phyloP scores from a whole-genome alignment of 2,329 filamentous ascomycete species.

The Fusarium austroafricanum region DNA sequence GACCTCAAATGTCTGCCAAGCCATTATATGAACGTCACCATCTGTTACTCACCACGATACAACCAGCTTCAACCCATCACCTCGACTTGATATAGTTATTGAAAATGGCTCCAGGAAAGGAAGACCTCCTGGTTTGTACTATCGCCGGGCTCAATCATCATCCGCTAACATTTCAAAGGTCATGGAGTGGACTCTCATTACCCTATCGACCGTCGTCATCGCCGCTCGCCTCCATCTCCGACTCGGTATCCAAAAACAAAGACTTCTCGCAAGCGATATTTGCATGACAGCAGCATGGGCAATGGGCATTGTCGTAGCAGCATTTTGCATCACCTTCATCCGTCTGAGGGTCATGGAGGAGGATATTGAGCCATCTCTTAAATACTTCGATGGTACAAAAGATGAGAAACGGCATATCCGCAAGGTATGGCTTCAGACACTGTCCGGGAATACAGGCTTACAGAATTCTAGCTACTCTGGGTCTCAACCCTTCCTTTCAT shows the following conservation, averaged over 20 bases:
- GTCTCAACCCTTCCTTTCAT: neutral
- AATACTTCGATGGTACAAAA: neutral
- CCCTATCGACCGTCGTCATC: conserved; percentile 12
- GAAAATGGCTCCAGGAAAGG: conserved; percentile 5
- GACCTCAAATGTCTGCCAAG: neutral
- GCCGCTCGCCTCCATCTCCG: conserved; percentile 26
- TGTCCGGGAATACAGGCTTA: fast-evolving
- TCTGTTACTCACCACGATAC: neutral
- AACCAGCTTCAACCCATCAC: neutral
- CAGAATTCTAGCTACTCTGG: conserved; percentile 3
- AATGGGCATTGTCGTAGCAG: neutral
- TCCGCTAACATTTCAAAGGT: conserved; percentile 10
- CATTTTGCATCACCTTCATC: conserved; percentile 1
- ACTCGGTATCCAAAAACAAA: conserved; percentile 19
- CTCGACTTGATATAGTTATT: neutral
- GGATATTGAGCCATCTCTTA: neutral
- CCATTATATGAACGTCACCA: neutral
- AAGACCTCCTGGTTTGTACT: conserved; percentile 11
- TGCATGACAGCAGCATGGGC: conserved; percentile 25
- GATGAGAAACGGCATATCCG: neutral
- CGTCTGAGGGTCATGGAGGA: conserved; percentile 16
- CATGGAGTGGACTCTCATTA: conserved; percentile 24
- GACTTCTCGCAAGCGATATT: conserved; percentile 20
- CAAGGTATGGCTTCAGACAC: neutral
- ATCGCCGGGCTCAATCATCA: neutral